A percentile compares a stretch with the other conserved stretches of the same genome.
phyloP scores from a whole-genome alignment of 768 basidiomycete species.

The Daedalea quercina region DNA sequence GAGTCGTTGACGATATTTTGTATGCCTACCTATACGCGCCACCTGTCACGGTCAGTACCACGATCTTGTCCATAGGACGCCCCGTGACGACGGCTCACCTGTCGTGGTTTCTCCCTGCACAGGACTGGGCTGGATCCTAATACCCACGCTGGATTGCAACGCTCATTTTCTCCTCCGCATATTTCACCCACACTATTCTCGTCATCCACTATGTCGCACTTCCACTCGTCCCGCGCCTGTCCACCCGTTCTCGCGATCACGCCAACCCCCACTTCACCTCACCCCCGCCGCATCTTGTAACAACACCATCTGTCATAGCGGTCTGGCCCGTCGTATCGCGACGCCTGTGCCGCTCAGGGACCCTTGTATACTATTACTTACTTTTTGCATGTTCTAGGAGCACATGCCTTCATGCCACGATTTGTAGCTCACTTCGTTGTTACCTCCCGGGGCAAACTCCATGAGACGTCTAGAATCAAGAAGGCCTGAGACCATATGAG shows the following conservation, averaged over 20 bases:
- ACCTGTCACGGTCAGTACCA: slow-evolving; percentile 2
- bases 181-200: background rate
- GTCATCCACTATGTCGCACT: background rate
- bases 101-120: too few species aligned
- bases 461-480: too few species aligned
- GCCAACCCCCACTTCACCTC: background rate
- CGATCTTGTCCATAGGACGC: background rate
- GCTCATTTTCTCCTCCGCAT: background rate
- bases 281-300: background rate
- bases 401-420: background rate
- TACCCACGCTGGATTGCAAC: slow-evolving; percentile 1
- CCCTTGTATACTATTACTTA: background rate
- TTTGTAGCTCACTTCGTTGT: background rate
- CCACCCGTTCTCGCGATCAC: background rate
- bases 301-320: background rate
- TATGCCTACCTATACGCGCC: background rate
- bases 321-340: background rate
- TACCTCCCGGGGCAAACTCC: too few species aligned
- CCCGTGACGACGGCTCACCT: background rate
- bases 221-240: background rate
- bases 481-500: too few species aligned
- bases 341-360: background rate
- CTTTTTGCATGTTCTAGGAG: background rate
- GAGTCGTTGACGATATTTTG: slow-evolving; percentile 1
- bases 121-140: slow-evolving; percentile 6